Conservation (phyloP, 75 land plant species). For the Selaginella moellendorffii region DNA sequence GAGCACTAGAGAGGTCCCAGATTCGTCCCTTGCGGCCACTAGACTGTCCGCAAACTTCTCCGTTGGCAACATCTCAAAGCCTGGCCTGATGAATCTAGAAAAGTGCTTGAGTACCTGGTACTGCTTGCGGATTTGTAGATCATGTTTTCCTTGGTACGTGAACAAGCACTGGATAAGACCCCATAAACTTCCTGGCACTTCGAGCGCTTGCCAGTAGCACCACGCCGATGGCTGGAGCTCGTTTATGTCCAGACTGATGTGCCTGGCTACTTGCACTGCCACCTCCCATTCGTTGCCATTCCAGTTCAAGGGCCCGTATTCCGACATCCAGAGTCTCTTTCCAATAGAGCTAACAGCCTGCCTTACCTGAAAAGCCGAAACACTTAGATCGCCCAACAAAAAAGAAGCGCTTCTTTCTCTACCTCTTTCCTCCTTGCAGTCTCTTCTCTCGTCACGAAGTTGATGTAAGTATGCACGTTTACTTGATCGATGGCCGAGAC, state of each 20-base stretch:
- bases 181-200: conserved; percentile 21
- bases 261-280: conserved; percentile 18
- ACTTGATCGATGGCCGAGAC: conserved; percentile 21
- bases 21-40: conserved; percentile 11
- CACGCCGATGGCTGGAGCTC: conserved; percentile 27
- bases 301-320: conserved; percentile 24
- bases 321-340: conserved; percentile 31
- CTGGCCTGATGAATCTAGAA: conserved; percentile 22
- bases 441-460: conserved; percentile 13
- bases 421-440: conserved; percentile 24
- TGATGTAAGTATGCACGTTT: conserved; percentile 25
- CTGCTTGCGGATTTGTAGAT: conserved; percentile 16
- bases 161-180: conserved; percentile 19
- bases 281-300: conserved; percentile 19
- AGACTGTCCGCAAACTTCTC: conserved; percentile 14
- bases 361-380: conserved; percentile 18
- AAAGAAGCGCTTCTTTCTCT: too few relatives aligned
- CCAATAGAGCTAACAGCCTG: conserved; percentile 7
- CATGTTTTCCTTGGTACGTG: conserved; percentile 6
- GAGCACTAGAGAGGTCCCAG: conserved; percentile 13
- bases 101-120: conserved; percentile 25
- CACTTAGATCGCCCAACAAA: too few relatives aligned
- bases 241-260: conserved; percentile 23
- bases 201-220: conserved; percentile 35
- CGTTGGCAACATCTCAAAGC: conserved; percentile 14